A percentile compares a stretch with the other conserved stretches of the same genome.
Evolutionary conservation across 371 early-diverging fungal species (phyloP).

Genomic region (Haplosporangium sp.): DNA sequence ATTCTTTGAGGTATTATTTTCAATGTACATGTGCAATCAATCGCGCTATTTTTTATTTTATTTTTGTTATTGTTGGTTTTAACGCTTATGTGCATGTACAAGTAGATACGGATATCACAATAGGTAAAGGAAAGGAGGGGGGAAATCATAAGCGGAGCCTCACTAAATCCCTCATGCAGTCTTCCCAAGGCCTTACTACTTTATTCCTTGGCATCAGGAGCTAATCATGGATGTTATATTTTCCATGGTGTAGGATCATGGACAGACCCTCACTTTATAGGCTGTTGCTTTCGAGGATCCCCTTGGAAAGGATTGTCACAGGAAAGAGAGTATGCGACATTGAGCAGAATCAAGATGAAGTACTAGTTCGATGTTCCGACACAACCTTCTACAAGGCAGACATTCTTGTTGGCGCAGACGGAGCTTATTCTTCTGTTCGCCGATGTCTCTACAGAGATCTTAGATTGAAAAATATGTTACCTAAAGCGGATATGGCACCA

Average conservation of each 20-base stretch:
- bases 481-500: slow-evolving; percentile 43
- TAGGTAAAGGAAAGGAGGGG: slow-evolving; percentile 18
- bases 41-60: neutral
- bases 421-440: slow-evolving; percentile 43
- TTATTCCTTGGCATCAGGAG: neutral
- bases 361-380: slow-evolving; percentile 36
- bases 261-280: slow-evolving; percentile 43
- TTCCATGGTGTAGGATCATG: slow-evolving; percentile 26
- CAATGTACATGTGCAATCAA: too few relatives aligned
- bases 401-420: slow-evolving; percentile 50
- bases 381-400: slow-evolving; percentile 15
- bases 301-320: slow-evolving; percentile 23
- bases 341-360: slow-evolving; percentile 24
- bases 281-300: slow-evolving; percentile 35
- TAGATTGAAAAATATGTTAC: slow-evolving; percentile 20
- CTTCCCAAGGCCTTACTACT: neutral
- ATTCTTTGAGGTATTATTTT: slow-evolving; percentile 29
- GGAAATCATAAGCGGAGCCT: neutral
- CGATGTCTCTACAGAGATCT: slow-evolving; percentile 38
- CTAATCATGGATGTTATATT: neutral
- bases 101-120: slow-evolving; percentile 49
- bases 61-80: neutral
- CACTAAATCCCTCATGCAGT: neutral
- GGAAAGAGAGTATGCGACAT: slow-evolving; percentile 40
- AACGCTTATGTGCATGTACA: neutral